phyloP scores from a whole-genome alignment of 164 flowering plant species.

The Litsea cubeba region DNA sequence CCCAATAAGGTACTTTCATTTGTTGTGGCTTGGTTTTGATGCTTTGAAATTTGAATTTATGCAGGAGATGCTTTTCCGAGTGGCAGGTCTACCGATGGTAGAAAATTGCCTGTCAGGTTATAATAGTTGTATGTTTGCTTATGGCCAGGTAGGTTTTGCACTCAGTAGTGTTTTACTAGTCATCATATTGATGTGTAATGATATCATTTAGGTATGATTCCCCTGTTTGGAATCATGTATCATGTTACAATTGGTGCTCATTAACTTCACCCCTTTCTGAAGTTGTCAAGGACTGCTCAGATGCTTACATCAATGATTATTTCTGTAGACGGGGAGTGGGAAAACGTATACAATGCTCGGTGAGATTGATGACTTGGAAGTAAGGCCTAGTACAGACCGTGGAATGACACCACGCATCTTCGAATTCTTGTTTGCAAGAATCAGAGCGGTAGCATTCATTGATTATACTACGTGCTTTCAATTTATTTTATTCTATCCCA shows the following conservation, averaged over 20 bases:
- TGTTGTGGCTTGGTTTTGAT: constrained; percentile 5
- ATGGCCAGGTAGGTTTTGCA: constrained; percentile 82
- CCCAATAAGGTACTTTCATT: not conserved
- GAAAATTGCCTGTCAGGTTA: constrained; percentile 98
- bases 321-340: constrained; percentile 93
- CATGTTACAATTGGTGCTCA: not conserved
- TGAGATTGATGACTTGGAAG: constrained; percentile 71
- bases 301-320: not conserved
- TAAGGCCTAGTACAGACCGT: constrained; percentile 67
- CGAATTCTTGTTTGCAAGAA: constrained; percentile 92
- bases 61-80: constrained; percentile 90
- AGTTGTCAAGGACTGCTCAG: not conserved
- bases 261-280: not conserved
- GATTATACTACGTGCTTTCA: not conserved
- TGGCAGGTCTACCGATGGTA: constrained; percentile 92
- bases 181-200: no score
- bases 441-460: constrained; percentile 63
- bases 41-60: constrained; percentile 12
- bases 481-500: constrained; percentile 2
- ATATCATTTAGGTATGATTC: no score
- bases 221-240: not conserved
- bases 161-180: no score
- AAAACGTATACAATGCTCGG: constrained; percentile 98
- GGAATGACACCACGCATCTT: constrained; percentile 98
- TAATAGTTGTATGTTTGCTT: constrained; percentile 98